Evolutionary conservation across 768 basidiomycete genomes (phyloP).

Genomic region (Lactarius trivialis): DNA sequence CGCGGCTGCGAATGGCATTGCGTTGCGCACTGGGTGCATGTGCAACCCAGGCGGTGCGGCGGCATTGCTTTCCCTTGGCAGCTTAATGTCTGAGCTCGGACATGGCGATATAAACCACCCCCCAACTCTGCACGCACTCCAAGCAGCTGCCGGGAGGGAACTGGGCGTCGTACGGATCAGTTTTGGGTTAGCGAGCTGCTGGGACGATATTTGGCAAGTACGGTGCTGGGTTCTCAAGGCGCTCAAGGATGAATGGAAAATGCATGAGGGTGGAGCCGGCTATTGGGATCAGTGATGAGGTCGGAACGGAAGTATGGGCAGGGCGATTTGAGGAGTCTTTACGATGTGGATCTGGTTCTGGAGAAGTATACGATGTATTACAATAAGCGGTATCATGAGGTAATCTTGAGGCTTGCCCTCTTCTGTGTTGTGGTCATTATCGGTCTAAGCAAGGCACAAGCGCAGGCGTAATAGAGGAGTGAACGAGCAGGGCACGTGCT

Average conservation of each 20-base stretch:
- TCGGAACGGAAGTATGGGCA: not conserved
- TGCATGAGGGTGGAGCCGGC: no score
- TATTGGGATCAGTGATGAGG: not conserved
- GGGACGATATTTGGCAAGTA: slow-evolving; percentile 54
- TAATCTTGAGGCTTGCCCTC: no score
- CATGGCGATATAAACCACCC: slow-evolving; percentile 46
- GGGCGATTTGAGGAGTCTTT: slow-evolving; percentile 11
- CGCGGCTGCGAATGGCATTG: slow-evolving; percentile 49
- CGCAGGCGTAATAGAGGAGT: no score
- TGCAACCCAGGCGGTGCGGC: slow-evolving; percentile 83
- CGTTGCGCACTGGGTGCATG: slow-evolving; percentile 79
- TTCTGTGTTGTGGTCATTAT: no score
- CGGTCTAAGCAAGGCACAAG: no score
- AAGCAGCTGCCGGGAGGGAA: slow-evolving; percentile 54
- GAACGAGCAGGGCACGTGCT: no score
- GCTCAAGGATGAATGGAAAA: slow-evolving; percentile 10
- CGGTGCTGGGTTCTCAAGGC: slow-evolving; percentile 26
- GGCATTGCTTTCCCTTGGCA: slow-evolving; percentile 57
- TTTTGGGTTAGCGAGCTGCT: slow-evolving; percentile 72
- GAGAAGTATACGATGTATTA: no score
- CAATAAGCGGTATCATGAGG: no score
- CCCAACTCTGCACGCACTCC: slow-evolving; percentile 41
- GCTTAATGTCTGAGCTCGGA: slow-evolving; percentile 57
- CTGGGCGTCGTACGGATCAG: slow-evolving; percentile 72
- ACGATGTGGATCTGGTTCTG: slow-evolving; percentile 1